Evolutionary conservation across 768 basidiomycete genomes (phyloP), one percentile per base, ranked within the genome.

Genomic region (Hericium coralloides): DNA sequence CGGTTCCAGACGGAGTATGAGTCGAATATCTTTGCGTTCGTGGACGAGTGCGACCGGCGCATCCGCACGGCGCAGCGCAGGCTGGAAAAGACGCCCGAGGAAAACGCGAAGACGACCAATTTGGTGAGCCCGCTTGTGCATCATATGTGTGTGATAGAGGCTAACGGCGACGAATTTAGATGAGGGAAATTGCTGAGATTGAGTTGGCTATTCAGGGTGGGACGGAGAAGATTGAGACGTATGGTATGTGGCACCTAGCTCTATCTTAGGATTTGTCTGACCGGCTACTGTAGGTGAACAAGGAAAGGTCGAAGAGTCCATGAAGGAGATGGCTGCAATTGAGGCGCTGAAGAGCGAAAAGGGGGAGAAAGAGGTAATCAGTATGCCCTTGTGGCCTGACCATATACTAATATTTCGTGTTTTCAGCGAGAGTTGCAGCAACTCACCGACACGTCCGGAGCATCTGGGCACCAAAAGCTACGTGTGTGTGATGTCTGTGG

Each of bases 401-500:
- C 23, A 9, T 45, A 37, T 38, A 49, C 26, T 38, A 8, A 17
- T n/a, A n/a, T 59, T 59, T 26, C 20, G 39, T 39, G 26, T 48
- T 60, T 53, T 59, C 59, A 94, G 89, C 87, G 92, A 57, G 97
- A 98, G 66, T 77, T 98, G 48, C 94, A 97, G 72, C 87, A 94
- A 70, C 76, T 99, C 61, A 97, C 95, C 43, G 97, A 99, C 69
- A 98, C 93, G 31, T 95, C 95, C 41, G 97, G 97, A 56, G 97
- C 97, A 5, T 97, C 94, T 56, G 97, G 97, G n/a, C 97, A 99
- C 77, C 97, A 99, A 74, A 98, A 98, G 73, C 77, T 99, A 64
- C 87, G 97, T 60, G 97, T 99, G n/a, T 98, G 97, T 76, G 97
- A 99, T 76, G 95, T 98, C 26, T 99, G 97, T 69, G 97, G 97